A percentile compares a stretch with the other conserved stretches of the same genome.
These are phyloP conservation scores for Filobasidium wieringae DNA, from an alignment of 768 basidiomycete genomes.

Conservation along the genomic window DNA sequence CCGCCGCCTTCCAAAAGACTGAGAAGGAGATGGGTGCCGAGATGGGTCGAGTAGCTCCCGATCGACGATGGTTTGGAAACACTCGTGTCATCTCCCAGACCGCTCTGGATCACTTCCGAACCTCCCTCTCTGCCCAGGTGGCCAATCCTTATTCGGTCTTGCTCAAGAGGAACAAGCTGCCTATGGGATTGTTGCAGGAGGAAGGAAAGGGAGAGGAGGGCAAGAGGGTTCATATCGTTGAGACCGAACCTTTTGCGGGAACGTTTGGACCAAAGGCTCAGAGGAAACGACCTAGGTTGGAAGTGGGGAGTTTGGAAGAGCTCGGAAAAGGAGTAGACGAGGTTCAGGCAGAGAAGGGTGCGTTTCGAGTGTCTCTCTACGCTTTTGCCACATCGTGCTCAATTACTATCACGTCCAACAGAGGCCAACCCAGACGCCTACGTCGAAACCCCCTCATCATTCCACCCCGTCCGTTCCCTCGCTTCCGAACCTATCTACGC, in stretches of 20 bases:
- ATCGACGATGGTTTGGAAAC: conserved; percentile 96
- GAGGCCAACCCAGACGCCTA: conserved; percentile 6
- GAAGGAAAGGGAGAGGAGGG: conserved; percentile 64
- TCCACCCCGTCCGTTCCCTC: conserved; percentile 28
- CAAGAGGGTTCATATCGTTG: conserved; percentile 88
- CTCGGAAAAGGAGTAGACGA: conserved; percentile 44
- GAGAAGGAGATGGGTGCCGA: conserved; percentile 63
- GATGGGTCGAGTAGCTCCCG: conserved; percentile 84
- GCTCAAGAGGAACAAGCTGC: conserved; percentile 83
- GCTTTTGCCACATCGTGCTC: too few species aligned
- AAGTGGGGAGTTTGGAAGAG: conserved; percentile 86
- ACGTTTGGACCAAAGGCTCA: conserved; percentile 96
- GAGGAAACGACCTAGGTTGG: conserved; percentile 73
- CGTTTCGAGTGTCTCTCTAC: too few species aligned
- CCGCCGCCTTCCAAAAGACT: conserved; percentile 91
- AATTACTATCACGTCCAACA: not conserved
- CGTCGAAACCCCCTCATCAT: conserved; percentile 42
- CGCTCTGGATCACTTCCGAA: conserved; percentile 90
- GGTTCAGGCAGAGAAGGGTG: conserved; percentile 43
- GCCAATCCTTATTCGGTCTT: conserved; percentile 94
- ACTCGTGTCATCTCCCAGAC: conserved; percentile 96
- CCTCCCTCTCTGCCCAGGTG: conserved; percentile 68
- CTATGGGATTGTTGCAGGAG: conserved; percentile 90
- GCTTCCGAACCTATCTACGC: conserved; percentile 81
- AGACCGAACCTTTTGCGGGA: conserved; percentile 85